Evolutionary conservation across 495 filamentous ascomycete species (phyloP), one percentile per base, ranked within the genome.

Genomic region (Margaritispora aquatica): DNA sequence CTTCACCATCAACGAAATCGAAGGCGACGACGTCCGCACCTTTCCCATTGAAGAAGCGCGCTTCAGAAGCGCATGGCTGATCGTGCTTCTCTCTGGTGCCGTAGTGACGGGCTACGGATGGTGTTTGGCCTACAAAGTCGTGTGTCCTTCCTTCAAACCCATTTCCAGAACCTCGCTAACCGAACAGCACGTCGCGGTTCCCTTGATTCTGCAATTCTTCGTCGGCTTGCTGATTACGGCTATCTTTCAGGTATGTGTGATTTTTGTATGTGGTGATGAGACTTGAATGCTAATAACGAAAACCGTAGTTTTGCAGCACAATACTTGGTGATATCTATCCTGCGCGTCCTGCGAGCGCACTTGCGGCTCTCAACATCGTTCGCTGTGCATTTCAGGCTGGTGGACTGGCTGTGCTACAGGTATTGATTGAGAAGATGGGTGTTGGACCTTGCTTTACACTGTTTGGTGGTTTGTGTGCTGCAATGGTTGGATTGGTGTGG

Each of bases 331-430:
- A 57, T 23, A 29, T 49, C 23, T 19, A 57, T 27, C 55, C 21
- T 8, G 21, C 20, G 2, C 1, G n/a, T 10, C 80, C 85, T 1
- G 72, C 81, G 0, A 80, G 84, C 2, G 84, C 83, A 0, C 83
- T 83, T 5, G 84, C 84, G 1, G 77, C 84, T 4, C 85, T 82
- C 55, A 87, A 87, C 60, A 71, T 88, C 7, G 76, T 79, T 20
- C 75, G 85, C 20, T 87, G 84, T 71, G 63, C 83, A 26, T 70
- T 86, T 21, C 83, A 83, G 2, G 84, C 83, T 1, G n/a, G 46
- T 5, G 36, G 17, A 10, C 21, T 49, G 3, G 36, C 38, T 17
- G 36, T 49, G 8, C 38, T 57, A 22, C 54, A 57, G 31, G 15
- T 21, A 11, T 9, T 57, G 23, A 31, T 44, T 21, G 53, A 55